phyloP scores from a whole-genome alignment of 1,139 yeast species.

The Protomyces arabidopsidicola region DNA sequence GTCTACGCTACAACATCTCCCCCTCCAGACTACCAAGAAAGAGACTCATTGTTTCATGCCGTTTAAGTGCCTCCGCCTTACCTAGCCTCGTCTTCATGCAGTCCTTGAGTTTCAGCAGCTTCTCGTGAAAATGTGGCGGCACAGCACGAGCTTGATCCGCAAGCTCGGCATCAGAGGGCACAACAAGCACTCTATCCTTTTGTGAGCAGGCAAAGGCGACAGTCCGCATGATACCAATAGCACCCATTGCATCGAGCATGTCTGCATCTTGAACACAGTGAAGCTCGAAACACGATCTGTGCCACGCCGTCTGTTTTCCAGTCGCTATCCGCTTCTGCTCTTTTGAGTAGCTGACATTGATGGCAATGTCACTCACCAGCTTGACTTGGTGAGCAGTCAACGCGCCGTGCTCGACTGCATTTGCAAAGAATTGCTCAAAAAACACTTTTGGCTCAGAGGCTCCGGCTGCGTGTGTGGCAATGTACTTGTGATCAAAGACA shows the following conservation, averaged over 20 bases:
- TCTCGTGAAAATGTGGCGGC: conserved; percentile 38
- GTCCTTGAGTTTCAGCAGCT: conserved; percentile 37
- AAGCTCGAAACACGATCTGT: conserved; percentile 37
- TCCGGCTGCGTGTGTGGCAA: conserved; percentile 27
- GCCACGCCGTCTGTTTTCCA: conserved; percentile 38
- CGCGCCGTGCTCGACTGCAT: conserved; percentile 33
- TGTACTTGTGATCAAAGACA: conserved; percentile 41
- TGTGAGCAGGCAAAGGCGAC: conserved; percentile 39
- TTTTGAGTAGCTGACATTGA: conserved; percentile 38
- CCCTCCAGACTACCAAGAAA: conserved; percentile 1
- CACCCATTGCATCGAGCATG: conserved; percentile 43
- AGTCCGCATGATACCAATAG: conserved; percentile 40
- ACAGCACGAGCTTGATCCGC: neutral
- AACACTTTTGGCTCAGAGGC: conserved; percentile 22
- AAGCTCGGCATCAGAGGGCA: neutral
- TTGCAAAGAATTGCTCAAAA: conserved; percentile 30
- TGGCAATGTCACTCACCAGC: conserved; percentile 36
- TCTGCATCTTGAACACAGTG: conserved; percentile 44
- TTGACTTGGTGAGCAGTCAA: conserved; percentile 29
- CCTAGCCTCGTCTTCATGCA: conserved; percentile 39
- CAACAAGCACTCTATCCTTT: neutral
- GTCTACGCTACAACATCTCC: neutral
- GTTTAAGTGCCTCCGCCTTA: conserved; percentile 34
- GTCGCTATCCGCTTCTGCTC: conserved; percentile 33
- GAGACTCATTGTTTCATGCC: conserved; percentile 33